Evolutionary conservation across 192 early-diverging fungal genomes (phyloP).

Genomic region (Rhizophagus clarus): DNA sequence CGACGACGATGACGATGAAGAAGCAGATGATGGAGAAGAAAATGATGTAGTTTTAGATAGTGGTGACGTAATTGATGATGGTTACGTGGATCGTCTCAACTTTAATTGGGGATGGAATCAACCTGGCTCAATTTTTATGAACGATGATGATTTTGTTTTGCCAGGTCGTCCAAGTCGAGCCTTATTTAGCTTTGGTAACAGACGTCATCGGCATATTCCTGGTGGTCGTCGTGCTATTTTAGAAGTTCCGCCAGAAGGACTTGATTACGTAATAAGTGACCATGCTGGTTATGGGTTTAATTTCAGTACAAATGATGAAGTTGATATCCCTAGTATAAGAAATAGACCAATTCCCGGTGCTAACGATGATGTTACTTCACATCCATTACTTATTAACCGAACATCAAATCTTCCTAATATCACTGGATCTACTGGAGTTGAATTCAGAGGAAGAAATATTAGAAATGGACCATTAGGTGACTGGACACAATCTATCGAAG

Average conservation of each 20-base stretch:
- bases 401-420: slow-evolving; percentile 24
- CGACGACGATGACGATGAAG: slow-evolving; percentile 50
- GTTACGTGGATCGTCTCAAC: slow-evolving; percentile 40
- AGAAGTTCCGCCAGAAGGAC: slow-evolving; percentile 42
- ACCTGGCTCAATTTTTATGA: slow-evolving; percentile 36
- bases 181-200: slow-evolving; percentile 45
- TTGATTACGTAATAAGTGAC: slow-evolving; percentile 41
- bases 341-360: slow-evolving; percentile 38
- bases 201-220: slow-evolving; percentile 41
- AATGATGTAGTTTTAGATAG: slow-evolving; percentile 55
- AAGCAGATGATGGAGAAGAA: slow-evolving; percentile 46
- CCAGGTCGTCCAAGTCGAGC: slow-evolving; percentile 36
- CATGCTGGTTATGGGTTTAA: slow-evolving; percentile 39
- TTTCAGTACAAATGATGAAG: slow-evolving; percentile 37
- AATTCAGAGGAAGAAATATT: slow-evolving; percentile 34
- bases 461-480: slow-evolving; percentile 50
- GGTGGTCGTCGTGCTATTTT: slow-evolving; percentile 39
- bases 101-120: slow-evolving; percentile 43
- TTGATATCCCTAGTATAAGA: slow-evolving; percentile 41
- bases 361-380: slow-evolving; percentile 62
- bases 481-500: slow-evolving; percentile 61
- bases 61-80: slow-evolving; percentile 51
- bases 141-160: slow-evolving; percentile 42
- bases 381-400: slow-evolving; percentile 67
- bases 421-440: background rate